phyloP scores from a whole-genome alignment of 2,329 filamentous ascomycete genomes.

The Huntiella savannae region DNA sequence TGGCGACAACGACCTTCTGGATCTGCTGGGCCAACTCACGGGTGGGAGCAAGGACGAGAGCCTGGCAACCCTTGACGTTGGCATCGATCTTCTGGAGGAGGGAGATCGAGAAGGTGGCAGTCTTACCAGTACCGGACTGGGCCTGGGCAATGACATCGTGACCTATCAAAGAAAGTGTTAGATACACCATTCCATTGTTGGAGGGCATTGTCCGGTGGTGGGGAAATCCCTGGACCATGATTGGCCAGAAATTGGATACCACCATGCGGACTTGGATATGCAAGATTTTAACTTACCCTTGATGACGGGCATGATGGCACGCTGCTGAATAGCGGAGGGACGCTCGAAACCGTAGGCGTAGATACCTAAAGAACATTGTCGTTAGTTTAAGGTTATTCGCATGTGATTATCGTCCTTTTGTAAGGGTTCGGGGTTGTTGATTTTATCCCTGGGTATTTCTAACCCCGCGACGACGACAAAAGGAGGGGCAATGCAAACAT shows the following conservation, averaged over 20 bases:
- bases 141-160: conserved; percentile 99
- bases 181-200: background rate
- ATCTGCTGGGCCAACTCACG: conserved; percentile 98
- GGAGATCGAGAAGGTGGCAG: conserved; percentile 97
- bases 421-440: background rate
- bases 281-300: conserved; percentile 48
- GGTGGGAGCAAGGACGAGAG: conserved; percentile 90
- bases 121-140: conserved; percentile 99
- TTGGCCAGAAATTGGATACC: too few relatives aligned
- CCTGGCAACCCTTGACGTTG: conserved; percentile 90
- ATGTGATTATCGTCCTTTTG: background rate
- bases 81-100: conserved; percentile 97
- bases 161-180: conserved; percentile 28
- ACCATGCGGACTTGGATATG: background rate
- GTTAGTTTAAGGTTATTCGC: too few relatives aligned
- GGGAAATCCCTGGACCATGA: background rate
- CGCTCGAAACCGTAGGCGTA: conserved; percentile 99
- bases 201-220: conserved; percentile 1
- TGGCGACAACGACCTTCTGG: conserved; percentile 96
- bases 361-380: conserved; percentile 40
- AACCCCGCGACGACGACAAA: background rate
- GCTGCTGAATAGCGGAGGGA: conserved; percentile 98
- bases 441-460: conserved; percentile 7
- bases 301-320: conserved; percentile 99
- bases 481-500: conserved; percentile 15